Percentiles rank a stretch among this genome's conserved stretches.
phyloP scores from a whole-genome alignment of 176 grass and related monocot species.

The Eleusine indica region DNA sequence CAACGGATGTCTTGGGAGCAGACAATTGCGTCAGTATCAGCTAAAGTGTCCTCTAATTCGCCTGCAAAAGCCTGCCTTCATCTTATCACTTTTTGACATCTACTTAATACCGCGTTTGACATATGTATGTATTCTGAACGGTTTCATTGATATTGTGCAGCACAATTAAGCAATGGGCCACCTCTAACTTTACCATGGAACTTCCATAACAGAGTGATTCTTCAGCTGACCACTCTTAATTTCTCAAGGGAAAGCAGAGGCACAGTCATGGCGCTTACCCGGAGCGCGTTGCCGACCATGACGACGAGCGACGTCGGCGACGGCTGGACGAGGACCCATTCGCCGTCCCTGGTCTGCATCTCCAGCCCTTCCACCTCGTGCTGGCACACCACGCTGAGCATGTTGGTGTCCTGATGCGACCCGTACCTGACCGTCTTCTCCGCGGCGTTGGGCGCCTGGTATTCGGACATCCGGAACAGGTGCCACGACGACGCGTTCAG shows the following conservation, averaged over 20 bases:
- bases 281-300: constrained; percentile 64
- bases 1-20: no score
- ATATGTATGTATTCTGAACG: not conserved
- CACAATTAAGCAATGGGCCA: not conserved
- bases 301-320: constrained; percentile 64
- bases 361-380: constrained; percentile 72
- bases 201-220: not conserved
- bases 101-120: not conserved
- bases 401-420: constrained; percentile 59
- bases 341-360: constrained; percentile 56
- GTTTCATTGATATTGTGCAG: not conserved
- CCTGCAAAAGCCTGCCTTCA: not conserved
- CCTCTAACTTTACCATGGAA: no score
- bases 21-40: no score
- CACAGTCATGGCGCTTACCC: constrained; percentile 30
- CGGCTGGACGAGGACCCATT: constrained; percentile 53
- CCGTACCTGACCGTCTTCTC: constrained; percentile 40
- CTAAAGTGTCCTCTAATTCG: no score
- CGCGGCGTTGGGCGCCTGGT: constrained; percentile 44
- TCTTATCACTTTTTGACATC: not conserved
- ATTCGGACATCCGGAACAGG: constrained; percentile 59
- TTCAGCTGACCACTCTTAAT: not conserved
- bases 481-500: constrained; percentile 34
- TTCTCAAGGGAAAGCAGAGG: not conserved
- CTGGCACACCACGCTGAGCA: constrained; percentile 68